Evolutionary conservation across 345 rosid genomes (phyloP), one percentile per base, ranked within the genome.

Genomic region (Citrus australasica): DNA sequence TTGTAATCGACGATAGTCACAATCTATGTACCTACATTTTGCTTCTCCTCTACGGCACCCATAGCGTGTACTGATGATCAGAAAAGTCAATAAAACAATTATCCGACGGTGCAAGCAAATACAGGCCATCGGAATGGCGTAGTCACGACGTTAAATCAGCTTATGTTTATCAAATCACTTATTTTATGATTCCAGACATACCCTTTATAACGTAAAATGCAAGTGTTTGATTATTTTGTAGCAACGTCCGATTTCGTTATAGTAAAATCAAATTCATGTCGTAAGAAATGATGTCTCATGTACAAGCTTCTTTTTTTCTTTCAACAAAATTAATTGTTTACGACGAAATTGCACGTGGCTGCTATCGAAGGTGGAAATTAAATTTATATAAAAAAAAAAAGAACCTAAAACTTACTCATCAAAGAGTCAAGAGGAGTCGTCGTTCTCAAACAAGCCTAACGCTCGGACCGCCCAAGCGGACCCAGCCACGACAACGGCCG

Each of bases 401-500:
- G n/a, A 51, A 53, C 58, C 22, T 17, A 53, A 4, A 13, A 61
- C 74, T 16, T 4, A 63, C 30, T 61, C 9, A 46, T 5, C 22
- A 46, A 13, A 46, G 51, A 46, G 51, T 69, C 77, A 86, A 28
- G 73, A 81, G 80, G 86, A 74, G 69, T 87, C 85, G 6, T 89
- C 92, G 3, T 81, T 82, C 77, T 90, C 97, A 87, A 91, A 88
- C 59, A 91, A 79, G 80, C 90, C 92, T 79, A 89, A 58, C 8
- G 94, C 85, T 24, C 97, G 86, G n/a, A 94, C 94, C 5, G 84
- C 80, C 79, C 89, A 88, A 75, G 94, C 96, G 25, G 95, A 93
- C 55, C 88, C 88, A 68, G 88, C 96, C 64, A 94, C 98, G 35
- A 93, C 93, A 4, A 86, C 88, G 2, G 97, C 98, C 17, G 98